Evolutionary conservation across 805 yeast species (phyloP).

Genomic region (Kuraishia piskuri): DNA sequence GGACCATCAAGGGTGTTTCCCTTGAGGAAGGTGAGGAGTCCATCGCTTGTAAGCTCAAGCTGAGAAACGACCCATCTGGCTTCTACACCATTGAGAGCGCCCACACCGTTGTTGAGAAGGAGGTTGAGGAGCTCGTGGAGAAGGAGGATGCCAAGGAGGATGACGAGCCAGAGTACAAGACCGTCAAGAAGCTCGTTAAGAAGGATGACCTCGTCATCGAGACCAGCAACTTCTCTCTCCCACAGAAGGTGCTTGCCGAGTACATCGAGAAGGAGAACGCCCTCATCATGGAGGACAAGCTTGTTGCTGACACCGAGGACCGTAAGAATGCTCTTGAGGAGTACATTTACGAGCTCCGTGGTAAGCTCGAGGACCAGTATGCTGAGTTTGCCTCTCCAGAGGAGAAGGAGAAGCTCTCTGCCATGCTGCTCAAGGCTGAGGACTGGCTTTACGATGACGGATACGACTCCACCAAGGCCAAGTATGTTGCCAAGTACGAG

Average conservation of each 20-base stretch:
- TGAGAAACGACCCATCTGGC: conserved; percentile 96
- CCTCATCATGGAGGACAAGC: conserved; percentile 84
- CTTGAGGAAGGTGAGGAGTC: conserved; percentile 68
- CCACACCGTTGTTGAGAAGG: conserved; percentile 86
- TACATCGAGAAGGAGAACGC: conserved; percentile 77
- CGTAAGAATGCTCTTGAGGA: conserved; percentile 97
- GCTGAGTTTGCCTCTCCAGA: conserved; percentile 81
- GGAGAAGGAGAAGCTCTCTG: conserved; percentile 75
- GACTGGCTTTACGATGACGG: conserved; percentile 99
- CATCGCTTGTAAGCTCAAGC: conserved; percentile 83
- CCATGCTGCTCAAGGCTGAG: conserved; percentile 76
- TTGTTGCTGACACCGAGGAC: conserved; percentile 97
- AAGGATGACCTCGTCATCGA: conserved; percentile 66
- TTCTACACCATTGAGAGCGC: conserved; percentile 91
- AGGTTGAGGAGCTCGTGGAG: conserved; percentile 83
- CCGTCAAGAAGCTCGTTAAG: conserved; percentile 90
- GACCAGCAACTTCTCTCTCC: conserved; percentile 54
- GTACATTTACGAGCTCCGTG: conserved; percentile 95
- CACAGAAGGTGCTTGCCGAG: conserved; percentile 44
- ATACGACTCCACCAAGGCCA: conserved; percentile 92
- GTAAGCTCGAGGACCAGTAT: conserved; percentile 90
- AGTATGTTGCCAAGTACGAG: conserved; percentile 95
- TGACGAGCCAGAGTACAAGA: conserved; percentile 78
- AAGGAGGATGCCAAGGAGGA: conserved; percentile 46
- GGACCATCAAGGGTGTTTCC: conserved; percentile 82